These are phyloP conservation scores for Tetrastigma voinierianum DNA, from an alignment of 164 flowering plant genomes.

Conservation along the genomic window DNA sequence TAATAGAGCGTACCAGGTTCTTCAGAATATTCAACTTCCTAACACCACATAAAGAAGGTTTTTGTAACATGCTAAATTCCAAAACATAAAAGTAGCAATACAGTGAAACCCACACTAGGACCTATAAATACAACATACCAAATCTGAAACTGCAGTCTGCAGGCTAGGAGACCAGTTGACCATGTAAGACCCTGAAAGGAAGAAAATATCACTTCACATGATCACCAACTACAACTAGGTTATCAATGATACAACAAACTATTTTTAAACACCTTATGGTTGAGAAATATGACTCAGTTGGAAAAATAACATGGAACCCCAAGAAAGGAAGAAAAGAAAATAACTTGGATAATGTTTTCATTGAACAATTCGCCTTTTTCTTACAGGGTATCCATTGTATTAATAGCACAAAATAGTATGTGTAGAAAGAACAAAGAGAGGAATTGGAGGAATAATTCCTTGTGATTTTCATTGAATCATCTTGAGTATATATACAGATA, in stretches of 20 bases:
- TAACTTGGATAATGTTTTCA: too few species aligned
- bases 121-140: slow-evolving; percentile 50
- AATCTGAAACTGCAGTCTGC: slow-evolving; percentile 94
- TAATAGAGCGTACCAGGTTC: slow-evolving; percentile 80
- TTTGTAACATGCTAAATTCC: not conserved
- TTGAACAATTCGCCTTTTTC: too few species aligned
- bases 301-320: too few species aligned
- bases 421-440: too few species aligned
- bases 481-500: too few species aligned
- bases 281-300: too few species aligned
- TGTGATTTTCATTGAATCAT: too few species aligned
- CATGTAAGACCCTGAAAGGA: slow-evolving; percentile 85
- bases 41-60: slow-evolving; percentile 6
- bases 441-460: too few species aligned
- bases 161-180: slow-evolving; percentile 97
- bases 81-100: slow-evolving; percentile 2
- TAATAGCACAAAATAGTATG: too few species aligned
- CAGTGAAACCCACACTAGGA: not conserved
- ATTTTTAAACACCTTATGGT: too few species aligned
- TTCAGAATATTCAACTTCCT: slow-evolving; percentile 99
- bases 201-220: slow-evolving; percentile 11
- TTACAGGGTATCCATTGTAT: too few species aligned
- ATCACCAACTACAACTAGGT: not conserved
- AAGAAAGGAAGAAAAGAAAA: too few species aligned
- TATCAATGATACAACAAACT: not conserved